phyloP scores from a whole-genome alignment of 495 filamentous ascomycete genomes.

The Trichoderma virens region DNA sequence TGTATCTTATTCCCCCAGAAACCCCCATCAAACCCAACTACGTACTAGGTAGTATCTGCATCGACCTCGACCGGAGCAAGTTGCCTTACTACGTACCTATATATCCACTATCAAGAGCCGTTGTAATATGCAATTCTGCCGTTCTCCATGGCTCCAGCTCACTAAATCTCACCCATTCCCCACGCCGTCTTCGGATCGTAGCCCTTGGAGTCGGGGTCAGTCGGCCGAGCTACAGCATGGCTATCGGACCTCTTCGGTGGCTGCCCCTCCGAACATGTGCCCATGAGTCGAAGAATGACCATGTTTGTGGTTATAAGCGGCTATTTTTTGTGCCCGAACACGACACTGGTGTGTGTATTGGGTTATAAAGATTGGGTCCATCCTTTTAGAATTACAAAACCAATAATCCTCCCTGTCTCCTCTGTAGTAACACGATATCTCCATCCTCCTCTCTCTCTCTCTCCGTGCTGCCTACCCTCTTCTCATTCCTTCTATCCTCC shows the following conservation, averaged over 20 bases:
- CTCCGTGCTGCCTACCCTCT: slow-evolving; percentile 13
- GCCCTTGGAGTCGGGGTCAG: neutral
- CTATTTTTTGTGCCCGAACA: neutral
- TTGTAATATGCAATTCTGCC: neutral
- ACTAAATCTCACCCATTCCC: neutral
- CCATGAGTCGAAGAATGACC: neutral
- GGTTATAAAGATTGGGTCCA: neutral
- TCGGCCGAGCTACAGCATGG: neutral
- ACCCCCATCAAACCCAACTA: too few species aligned
- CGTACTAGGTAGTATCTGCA: too few species aligned
- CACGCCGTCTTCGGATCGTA: slow-evolving; percentile 1
- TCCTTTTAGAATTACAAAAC: slow-evolving; percentile 18
- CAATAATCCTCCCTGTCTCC: slow-evolving; percentile 13
- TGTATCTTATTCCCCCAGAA: neutral
- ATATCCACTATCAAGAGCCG: neutral
- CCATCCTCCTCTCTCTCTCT: slow-evolving; percentile 17
- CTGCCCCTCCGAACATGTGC: neutral
- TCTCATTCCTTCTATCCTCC: slow-evolving; percentile 11
- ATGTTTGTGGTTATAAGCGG: neutral
- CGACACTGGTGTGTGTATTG: neutral
- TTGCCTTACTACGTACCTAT: neutral
- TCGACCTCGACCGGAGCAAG: neutral
- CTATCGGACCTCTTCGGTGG: neutral
- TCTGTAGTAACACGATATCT: too few species aligned
- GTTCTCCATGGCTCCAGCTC: neutral